Evolutionary conservation across 768 basidiomycete species (phyloP).

Genomic region (Xerocomus spinulosus): DNA sequence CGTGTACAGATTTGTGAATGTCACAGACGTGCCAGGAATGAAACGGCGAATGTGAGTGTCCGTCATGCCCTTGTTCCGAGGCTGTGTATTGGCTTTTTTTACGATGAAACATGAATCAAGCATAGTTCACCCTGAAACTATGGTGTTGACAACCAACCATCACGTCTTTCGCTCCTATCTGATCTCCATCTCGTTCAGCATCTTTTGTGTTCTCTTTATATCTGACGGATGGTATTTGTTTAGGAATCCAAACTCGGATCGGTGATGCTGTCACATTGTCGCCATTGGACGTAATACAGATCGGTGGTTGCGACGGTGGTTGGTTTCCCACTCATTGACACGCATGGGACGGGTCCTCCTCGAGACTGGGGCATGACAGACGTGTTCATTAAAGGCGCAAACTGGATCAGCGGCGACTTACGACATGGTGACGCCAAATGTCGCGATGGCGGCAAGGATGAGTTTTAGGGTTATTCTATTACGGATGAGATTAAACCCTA

Average conservation of each 20-base stretch:
- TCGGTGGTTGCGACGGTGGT: not conserved
- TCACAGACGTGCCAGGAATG: constrained; percentile 79
- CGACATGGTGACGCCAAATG: not conserved
- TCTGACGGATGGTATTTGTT: constrained; percentile 4
- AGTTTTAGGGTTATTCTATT: not conserved
- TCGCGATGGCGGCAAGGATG: not conserved
- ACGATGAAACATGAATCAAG: constrained; percentile 40
- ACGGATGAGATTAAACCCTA: constrained; percentile 2
- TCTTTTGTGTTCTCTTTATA: not conserved
- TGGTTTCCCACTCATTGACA: not conserved
- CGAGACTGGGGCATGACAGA: too few relatives aligned
- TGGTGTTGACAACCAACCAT: constrained; percentile 81
- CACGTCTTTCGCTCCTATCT: constrained; percentile 99
- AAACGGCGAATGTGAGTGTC: constrained; percentile 93
- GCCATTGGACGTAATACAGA: not conserved
- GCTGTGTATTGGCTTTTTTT: not conserved
- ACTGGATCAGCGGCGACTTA: not conserved
- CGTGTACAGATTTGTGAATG: constrained; percentile 75
- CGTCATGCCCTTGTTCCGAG: constrained; percentile 31
- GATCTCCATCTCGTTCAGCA: constrained; percentile 35
- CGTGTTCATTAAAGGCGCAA: too few relatives aligned
- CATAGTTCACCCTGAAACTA: constrained; percentile 98
- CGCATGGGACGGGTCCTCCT: not conserved
- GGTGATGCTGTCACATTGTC: not conserved
- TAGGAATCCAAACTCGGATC: constrained; percentile 18